These are phyloP conservation scores for Paecilomyces variotii DNA, from an alignment of 2,329 filamentous ascomycete genomes.

Conservation along the genomic window DNA sequence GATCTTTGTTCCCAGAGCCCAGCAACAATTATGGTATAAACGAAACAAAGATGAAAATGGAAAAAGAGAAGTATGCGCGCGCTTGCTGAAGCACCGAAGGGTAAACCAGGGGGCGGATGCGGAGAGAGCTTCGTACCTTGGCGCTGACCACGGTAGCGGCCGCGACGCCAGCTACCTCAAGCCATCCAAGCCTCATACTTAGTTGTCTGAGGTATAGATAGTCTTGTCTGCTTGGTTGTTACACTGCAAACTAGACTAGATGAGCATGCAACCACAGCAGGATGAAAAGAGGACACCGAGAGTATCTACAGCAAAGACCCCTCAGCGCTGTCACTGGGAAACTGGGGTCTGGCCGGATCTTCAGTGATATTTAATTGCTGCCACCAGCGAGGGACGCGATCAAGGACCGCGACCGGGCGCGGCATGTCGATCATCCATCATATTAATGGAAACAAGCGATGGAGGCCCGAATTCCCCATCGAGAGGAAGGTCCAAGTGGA, in stretches of 20 bases:
- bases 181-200: constrained; percentile 27
- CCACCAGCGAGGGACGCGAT: background rate
- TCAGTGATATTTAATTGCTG: background rate
- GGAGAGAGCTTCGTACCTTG: constrained; percentile 17
- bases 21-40: too few relatives aligned
- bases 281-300: background rate
- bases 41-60: too few relatives aligned
- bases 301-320: background rate
- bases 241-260: background rate
- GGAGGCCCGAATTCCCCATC: background rate
- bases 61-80: constrained; percentile 1
- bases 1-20: background rate
- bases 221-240: background rate
- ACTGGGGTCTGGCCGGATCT: background rate
- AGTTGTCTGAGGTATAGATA: constrained; percentile 6
- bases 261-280: background rate
- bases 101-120: background rate
- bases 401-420: background rate
- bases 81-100: constrained; percentile 1
- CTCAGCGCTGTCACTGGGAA: background rate
- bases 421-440: background rate
- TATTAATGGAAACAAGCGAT: background rate
- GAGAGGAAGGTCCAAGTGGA: background rate
- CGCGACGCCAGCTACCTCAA: constrained; percentile 23
- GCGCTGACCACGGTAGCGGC: constrained; percentile 24